Evolutionary conservation across 495 filamentous ascomycete genomes (phyloP).

Genomic region (Talaromyces wortmannii): DNA sequence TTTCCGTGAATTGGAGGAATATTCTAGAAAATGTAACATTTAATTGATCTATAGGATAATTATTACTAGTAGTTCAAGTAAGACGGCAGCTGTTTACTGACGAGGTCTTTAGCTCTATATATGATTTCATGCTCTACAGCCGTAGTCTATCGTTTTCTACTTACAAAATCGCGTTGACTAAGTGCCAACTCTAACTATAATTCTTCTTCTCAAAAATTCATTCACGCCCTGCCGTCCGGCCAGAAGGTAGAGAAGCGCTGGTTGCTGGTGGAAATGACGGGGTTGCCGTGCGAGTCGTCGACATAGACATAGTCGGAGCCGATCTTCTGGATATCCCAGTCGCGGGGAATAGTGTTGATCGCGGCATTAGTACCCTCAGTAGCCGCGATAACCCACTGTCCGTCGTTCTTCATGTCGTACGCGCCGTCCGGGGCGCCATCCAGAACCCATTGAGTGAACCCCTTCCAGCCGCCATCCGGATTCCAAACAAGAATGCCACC

Average conservation of each 20-base stretch:
- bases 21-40: no score
- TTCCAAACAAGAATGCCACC: constrained; percentile 3
- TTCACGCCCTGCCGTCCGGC: background rate
- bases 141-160: no score
- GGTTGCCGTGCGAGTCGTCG: background rate
- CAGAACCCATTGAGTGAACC: constrained; percentile 1
- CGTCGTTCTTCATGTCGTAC: constrained; percentile 1
- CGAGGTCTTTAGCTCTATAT: no score
- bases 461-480: background rate
- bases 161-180: no score
- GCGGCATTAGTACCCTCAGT: background rate
- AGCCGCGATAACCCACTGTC: background rate
- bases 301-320: background rate
- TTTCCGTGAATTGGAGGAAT: no score
- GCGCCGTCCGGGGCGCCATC: background rate
- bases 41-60: no score
- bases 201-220: no score
- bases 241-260: constrained; percentile 1
- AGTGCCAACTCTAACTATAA: no score
- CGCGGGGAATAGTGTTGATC: constrained; percentile 1
- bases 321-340: background rate
- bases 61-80: no score
- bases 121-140: no score
- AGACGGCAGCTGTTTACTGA: no score
- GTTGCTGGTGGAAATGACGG: constrained; percentile 1